Conservation (phyloP, 2,329 filamentous ascomycete genomes). For the Pseudogymnoascus sp. region DNA sequence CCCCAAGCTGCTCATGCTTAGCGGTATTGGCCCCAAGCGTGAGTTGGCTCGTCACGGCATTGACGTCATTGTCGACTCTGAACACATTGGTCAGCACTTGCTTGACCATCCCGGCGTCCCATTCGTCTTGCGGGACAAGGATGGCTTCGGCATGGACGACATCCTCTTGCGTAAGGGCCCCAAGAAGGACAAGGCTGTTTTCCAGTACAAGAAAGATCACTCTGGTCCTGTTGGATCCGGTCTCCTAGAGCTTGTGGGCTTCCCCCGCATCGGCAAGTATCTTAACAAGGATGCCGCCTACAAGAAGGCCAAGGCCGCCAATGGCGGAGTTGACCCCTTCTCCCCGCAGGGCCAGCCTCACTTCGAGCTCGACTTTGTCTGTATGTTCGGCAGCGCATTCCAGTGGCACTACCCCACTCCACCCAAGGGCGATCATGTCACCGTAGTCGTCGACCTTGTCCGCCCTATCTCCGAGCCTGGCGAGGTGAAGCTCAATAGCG, state of each 20-base stretch:
- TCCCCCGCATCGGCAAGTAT: slow-evolving; percentile 48
- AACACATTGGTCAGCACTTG: slow-evolving; percentile 26
- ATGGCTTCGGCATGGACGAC: slow-evolving; percentile 32
- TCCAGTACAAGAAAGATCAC: slow-evolving; percentile 31
- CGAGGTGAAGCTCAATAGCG: slow-evolving; percentile 33
- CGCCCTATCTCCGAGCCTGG: slow-evolving; percentile 37
- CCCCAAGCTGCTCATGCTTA: slow-evolving; percentile 11
- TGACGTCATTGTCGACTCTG: slow-evolving; percentile 20
- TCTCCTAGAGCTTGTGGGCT: slow-evolving; percentile 43
- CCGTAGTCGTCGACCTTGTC: slow-evolving; percentile 45
- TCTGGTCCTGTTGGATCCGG: slow-evolving; percentile 35
- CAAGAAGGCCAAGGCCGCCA: slow-evolving; percentile 32
- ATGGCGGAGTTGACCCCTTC: slow-evolving; percentile 42
- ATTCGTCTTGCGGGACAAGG: slow-evolving; percentile 34
- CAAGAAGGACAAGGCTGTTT: slow-evolving; percentile 31
- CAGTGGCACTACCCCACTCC: slow-evolving; percentile 40
- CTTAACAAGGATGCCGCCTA: slow-evolving; percentile 42
- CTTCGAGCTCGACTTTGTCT: slow-evolving; percentile 54
- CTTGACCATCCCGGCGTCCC: slow-evolving; percentile 34
- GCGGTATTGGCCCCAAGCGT: slow-evolving; percentile 12
- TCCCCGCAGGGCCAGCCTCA: slow-evolving; percentile 48
- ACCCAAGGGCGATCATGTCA: slow-evolving; percentile 41
- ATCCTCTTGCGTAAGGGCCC: slow-evolving; percentile 30
- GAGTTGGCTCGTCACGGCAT: slow-evolving; percentile 28
- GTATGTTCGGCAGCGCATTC: slow-evolving; percentile 44